phyloP scores from a whole-genome alignment of 2,329 filamentous ascomycete species.

The Fusarium anguioides region DNA sequence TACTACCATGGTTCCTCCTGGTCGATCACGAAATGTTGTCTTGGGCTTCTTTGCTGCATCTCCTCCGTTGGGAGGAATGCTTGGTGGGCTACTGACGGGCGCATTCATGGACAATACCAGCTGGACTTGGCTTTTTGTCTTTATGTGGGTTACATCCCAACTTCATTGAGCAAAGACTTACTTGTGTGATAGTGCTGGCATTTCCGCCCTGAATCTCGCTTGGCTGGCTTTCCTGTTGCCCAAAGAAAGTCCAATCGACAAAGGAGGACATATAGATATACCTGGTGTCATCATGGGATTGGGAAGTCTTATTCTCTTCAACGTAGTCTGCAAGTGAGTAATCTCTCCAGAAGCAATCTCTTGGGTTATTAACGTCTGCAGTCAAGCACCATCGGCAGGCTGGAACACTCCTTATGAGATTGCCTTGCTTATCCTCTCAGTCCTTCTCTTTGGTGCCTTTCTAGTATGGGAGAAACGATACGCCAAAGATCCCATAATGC shows the following conservation, averaged over 20 bases:
- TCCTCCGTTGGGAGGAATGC: constrained; percentile 53
- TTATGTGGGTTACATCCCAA: neutral
- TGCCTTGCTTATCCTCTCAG: constrained; percentile 51
- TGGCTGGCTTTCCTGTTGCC: constrained; percentile 18
- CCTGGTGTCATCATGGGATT: constrained; percentile 45
- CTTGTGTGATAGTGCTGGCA: neutral
- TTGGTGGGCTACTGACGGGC: neutral
- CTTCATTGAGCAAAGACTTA: neutral
- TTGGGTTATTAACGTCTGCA: neutral
- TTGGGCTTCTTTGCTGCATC: constrained; percentile 35
- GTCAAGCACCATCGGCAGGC: constrained; percentile 56
- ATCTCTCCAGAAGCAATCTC: no score
- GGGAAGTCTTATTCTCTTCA: constrained; percentile 58
- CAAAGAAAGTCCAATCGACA: constrained; percentile 40
- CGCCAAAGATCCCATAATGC: constrained; percentile 57
- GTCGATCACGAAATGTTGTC: constrained; percentile 45
- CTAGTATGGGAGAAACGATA: constrained; percentile 57
- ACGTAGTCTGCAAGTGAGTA: constrained; percentile 62
- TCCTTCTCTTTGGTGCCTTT: constrained; percentile 46
- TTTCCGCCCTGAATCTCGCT: constrained; percentile 3
- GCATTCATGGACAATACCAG: neutral
- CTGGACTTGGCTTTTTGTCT: constrained; percentile 21
- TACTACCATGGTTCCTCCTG: constrained; percentile 59
- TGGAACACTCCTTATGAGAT: constrained; percentile 58
- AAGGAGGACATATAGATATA: constrained; percentile 42